phyloP scores from a whole-genome alignment of 148 eudicot genomes.

The Rhododendron williamsianum region DNA sequence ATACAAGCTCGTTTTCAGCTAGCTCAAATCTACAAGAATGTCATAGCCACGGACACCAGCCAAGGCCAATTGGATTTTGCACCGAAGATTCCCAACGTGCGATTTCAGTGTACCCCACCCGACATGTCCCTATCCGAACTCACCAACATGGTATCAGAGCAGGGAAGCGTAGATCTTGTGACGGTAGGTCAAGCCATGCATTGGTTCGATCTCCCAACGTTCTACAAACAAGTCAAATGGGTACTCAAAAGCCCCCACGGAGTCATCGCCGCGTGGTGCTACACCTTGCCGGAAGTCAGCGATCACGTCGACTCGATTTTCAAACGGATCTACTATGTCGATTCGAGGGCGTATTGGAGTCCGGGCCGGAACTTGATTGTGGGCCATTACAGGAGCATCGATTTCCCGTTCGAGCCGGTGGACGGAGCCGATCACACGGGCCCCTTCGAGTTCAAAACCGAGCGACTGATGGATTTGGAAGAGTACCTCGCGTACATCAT shows the following conservation, averaged over 20 bases:
- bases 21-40: constrained; percentile 49
- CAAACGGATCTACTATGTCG: constrained; percentile 23
- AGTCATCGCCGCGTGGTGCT: constrained; percentile 81
- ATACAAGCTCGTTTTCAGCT: constrained; percentile 24
- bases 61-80: constrained; percentile 59
- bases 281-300: constrained; percentile 44
- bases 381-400: constrained; percentile 32
- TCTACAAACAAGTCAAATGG: constrained; percentile 45
- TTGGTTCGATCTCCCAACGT: constrained; percentile 64
- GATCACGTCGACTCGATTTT: constrained; percentile 36
- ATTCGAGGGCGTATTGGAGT: constrained; percentile 37
- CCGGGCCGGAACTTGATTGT: constrained; percentile 38
- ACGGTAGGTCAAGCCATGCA: constrained; percentile 77
- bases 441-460: constrained; percentile 57
- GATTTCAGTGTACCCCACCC: constrained; percentile 43
- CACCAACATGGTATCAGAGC: constrained; percentile 17
- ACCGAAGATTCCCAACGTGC: constrained; percentile 50
- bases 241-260: constrained; percentile 69
- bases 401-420: constrained; percentile 70
- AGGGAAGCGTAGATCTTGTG: constrained; percentile 49
- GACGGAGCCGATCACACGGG: constrained; percentile 56
- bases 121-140: constrained; percentile 33
- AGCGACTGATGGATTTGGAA: constrained; percentile 49
- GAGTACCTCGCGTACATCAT: constrained; percentile 37
- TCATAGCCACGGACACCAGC: constrained; percentile 72